phyloP scores from a whole-genome alignment of 331 rosid genomes.

The Rosa hybrid region DNA sequence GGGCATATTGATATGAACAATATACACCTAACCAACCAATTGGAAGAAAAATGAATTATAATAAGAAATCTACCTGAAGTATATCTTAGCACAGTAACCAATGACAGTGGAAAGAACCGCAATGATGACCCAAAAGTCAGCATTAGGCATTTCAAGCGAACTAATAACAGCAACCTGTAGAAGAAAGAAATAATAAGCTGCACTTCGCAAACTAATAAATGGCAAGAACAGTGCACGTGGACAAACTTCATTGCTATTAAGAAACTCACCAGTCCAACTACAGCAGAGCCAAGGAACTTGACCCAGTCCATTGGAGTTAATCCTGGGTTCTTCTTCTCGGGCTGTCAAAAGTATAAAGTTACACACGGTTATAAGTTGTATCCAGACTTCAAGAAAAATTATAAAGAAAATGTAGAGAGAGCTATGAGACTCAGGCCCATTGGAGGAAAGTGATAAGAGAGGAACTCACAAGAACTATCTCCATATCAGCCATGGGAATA shows the following conservation, averaged over 20 bases:
- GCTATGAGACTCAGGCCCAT: not conserved
- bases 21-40: not conserved
- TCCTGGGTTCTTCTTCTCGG: constrained; percentile 97
- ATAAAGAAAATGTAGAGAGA: not conserved
- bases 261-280: constrained; percentile 88
- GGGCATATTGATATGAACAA: not conserved
- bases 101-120: constrained; percentile 85
- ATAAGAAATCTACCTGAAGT: constrained; percentile 75
- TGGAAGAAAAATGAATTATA: not conserved
- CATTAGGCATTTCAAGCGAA: constrained; percentile 84
- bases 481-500: constrained; percentile 99
- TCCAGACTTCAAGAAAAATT: not conserved
- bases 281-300: constrained; percentile 85
- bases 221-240: constrained; percentile 2
- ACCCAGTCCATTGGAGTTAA: constrained; percentile 99
- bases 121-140: constrained; percentile 79
- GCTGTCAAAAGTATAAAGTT: constrained; percentile 56
- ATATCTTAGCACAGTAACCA: constrained; percentile 90
- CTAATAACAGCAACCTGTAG: constrained; percentile 84
- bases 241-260: constrained; percentile 17
- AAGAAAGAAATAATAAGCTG: constrained; percentile 18
- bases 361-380: constrained; percentile 27
- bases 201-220: not conserved
- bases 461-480: constrained; percentile 87
- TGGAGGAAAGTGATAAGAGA: not conserved